These are phyloP conservation scores for Parathielavia appendiculata DNA, from an alignment of 495 filamentous ascomycete genomes.

Conservation along the genomic window DNA sequence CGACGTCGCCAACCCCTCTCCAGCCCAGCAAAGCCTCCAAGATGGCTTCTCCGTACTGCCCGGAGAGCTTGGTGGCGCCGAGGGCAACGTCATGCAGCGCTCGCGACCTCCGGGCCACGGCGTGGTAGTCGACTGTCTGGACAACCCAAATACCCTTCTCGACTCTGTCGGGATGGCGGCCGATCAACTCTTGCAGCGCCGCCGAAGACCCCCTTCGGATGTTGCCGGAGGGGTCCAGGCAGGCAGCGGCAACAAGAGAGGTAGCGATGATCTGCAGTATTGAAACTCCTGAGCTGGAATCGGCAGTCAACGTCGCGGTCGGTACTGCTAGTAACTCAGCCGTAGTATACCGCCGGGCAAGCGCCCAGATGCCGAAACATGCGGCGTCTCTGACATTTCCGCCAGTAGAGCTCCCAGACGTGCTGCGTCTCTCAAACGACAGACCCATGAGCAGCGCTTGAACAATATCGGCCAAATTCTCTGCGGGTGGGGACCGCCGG, in stretches of 20 bases:
- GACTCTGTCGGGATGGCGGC: constrained; percentile 82
- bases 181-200: constrained; percentile 89
- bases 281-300: constrained; percentile 26
- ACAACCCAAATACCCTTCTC: constrained; percentile 75
- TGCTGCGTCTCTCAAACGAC: constrained; percentile 76
- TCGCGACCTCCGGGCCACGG: constrained; percentile 77
- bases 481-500: constrained; percentile 62
- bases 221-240: constrained; percentile 85
- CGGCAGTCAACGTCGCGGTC: constrained; percentile 26
- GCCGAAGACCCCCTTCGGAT: constrained; percentile 88
- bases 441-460: constrained; percentile 67
- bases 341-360: constrained; percentile 83
- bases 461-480: constrained; percentile 63
- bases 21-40: constrained; percentile 71
- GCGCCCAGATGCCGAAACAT: constrained; percentile 90
- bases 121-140: constrained; percentile 87
- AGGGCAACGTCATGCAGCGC: constrained; percentile 73
- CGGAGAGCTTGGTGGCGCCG: constrained; percentile 57
- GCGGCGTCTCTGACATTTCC: constrained; percentile 94
- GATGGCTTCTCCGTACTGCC: constrained; percentile 65
- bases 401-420: constrained; percentile 77
- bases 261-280: constrained; percentile 73
- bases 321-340: constrained; percentile 63
- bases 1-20: constrained; percentile 76
- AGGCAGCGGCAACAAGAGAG: constrained; percentile 74